phyloP scores from a whole-genome alignment of 2,329 filamentous ascomycete species.

The Periconia digitata region DNA sequence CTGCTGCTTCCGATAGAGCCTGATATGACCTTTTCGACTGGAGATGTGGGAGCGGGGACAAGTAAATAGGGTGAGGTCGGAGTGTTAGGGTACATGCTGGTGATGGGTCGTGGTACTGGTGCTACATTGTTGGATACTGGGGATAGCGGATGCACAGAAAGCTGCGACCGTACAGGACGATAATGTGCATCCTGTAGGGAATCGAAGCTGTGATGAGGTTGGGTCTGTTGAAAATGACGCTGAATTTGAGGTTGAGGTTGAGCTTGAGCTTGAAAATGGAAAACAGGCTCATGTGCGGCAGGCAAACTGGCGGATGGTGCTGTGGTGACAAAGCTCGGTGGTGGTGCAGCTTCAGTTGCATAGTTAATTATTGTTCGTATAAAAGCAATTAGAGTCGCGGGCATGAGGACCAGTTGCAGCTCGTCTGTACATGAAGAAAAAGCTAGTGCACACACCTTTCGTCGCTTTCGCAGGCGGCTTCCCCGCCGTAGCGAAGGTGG shows the following conservation, averaged over 20 bases:
- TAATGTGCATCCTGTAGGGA: conserved; percentile 14
- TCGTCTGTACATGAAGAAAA: no score
- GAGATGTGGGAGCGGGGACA: conserved; percentile 27
- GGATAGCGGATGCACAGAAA: conserved; percentile 11
- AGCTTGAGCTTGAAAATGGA: no score
- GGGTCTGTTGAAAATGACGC: conserved; percentile 11
- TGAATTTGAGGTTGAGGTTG: conserved; percentile 14
- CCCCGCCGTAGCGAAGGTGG: conserved; percentile 49
- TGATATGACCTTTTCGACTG: conserved; percentile 37
- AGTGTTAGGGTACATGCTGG: conserved; percentile 13
- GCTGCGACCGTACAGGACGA: conserved; percentile 12
- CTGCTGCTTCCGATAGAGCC: conserved; percentile 37
- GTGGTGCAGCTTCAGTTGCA: background rate
- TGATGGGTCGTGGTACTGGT: conserved; percentile 8
- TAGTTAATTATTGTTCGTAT: background rate
- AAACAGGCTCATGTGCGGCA: background rate
- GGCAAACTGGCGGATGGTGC: background rate
- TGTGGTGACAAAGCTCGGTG: background rate
- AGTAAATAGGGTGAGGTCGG: conserved; percentile 26
- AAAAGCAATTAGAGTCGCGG: background rate
- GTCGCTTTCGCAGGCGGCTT: conserved; percentile 48
- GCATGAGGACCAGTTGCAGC: no score
- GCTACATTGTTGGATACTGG: conserved; percentile 15
- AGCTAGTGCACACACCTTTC: conserved; percentile 42
- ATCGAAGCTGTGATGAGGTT: conserved; percentile 9